Conservation (phyloP, 768 basidiomycete species). For the Tulasnella sp. region DNA sequence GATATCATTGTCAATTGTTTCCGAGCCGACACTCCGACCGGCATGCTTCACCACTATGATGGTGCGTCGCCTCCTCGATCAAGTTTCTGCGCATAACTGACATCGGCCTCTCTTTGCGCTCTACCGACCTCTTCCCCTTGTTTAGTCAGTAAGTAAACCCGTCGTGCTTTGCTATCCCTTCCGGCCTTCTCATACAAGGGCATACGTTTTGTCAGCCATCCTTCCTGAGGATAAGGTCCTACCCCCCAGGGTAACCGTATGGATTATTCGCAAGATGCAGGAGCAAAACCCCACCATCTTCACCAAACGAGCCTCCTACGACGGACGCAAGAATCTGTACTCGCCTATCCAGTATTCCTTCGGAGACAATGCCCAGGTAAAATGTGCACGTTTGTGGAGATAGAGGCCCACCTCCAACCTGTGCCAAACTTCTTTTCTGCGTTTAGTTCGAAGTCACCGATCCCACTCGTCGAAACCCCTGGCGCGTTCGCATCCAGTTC, state of each 20-base stretch:
- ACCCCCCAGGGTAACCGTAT: slow-evolving; percentile 65
- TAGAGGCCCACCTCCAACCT: background rate
- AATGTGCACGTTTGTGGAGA: slow-evolving; percentile 49
- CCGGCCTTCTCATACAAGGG: slow-evolving; percentile 30
- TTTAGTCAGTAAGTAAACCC: slow-evolving; percentile 47
- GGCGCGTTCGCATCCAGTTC: slow-evolving; percentile 58
- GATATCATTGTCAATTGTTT: slow-evolving; percentile 60
- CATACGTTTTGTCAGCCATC: slow-evolving; percentile 48
- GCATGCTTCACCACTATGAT: slow-evolving; percentile 73
- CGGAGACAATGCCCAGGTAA: slow-evolving; percentile 37
- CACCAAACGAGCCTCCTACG: slow-evolving; percentile 69
- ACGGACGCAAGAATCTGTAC: slow-evolving; percentile 76
- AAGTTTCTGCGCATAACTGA: background rate
- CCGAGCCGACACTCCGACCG: slow-evolving; percentile 55
- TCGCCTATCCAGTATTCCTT: slow-evolving; percentile 60
- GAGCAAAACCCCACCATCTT: slow-evolving; percentile 56
- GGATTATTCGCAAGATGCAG: slow-evolving; percentile 64
- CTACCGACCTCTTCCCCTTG: background rate
- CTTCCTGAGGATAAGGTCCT: slow-evolving; percentile 64
- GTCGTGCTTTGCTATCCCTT: background rate
- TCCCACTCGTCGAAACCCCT: slow-evolving; percentile 48
- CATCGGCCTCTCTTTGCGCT: slow-evolving; percentile 1
- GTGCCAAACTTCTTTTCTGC: slow-evolving; percentile 13
- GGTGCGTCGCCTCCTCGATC: slow-evolving; percentile 45
- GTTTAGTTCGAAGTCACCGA: slow-evolving; percentile 62